These are phyloP conservation scores for Calonectria pseudoreteaudii DNA, from an alignment of 2,329 filamentous ascomycete species.

Conservation along the genomic window DNA sequence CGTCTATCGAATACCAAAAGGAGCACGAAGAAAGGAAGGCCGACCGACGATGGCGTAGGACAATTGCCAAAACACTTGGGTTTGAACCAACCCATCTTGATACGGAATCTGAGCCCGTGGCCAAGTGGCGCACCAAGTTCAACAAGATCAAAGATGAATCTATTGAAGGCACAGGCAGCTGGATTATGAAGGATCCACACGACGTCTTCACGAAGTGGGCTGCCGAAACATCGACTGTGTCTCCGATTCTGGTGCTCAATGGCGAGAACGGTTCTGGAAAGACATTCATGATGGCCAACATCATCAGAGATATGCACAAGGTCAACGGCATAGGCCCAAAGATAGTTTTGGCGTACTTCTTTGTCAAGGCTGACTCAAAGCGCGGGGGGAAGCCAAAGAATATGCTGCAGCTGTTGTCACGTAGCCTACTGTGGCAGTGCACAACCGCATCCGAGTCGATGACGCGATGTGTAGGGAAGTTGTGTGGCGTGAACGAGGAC, in stretches of 20 bases:
- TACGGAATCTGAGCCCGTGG: background rate
- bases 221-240: background rate
- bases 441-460: background rate
- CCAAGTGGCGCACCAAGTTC: background rate
- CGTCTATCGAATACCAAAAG: background rate
- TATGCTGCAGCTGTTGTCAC: background rate
- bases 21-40: background rate
- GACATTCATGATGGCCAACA: background rate
- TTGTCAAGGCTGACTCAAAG: background rate
- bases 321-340: background rate
- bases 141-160: background rate
- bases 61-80: background rate
- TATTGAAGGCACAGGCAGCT: background rate
- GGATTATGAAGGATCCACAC: background rate
- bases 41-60: background rate
- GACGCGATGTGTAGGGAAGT: background rate
- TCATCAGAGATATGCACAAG: background rate
- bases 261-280: background rate
- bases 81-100: background rate
- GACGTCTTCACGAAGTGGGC: background rate
- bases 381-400: background rate
- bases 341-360: background rate
- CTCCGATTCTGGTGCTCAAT: background rate
- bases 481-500: background rate
- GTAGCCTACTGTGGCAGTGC: background rate